Percentiles rank a stretch among this genome's conserved stretches.
Conservation (phyloP, 1,284 basidiomycete species). For the Pseudomicrostroma phylloplanum region DNA sequence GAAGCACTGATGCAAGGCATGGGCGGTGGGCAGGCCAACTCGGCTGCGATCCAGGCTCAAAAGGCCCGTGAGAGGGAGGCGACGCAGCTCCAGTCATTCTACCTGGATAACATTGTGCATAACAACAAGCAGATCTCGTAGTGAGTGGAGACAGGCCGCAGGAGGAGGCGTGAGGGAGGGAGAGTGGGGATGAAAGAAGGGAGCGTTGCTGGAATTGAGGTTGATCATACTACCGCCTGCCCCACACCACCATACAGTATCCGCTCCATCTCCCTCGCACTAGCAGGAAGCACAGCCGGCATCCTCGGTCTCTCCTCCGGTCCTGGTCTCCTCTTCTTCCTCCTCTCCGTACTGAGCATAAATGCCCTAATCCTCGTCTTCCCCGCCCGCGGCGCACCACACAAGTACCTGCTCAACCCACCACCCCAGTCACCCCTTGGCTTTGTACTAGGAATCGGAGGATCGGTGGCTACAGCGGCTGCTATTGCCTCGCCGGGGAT, state of each 20-base stretch:
- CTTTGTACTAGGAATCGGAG: neutral
- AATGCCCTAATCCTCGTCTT: slow-evolving; percentile 4
- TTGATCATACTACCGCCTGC: neutral
- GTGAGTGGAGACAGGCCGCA: slow-evolving; percentile 6
- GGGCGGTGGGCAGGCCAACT: neutral
- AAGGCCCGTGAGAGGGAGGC: slow-evolving; percentile 2
- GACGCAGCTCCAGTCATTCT: slow-evolving; percentile 12
- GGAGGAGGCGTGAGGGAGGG: neutral
- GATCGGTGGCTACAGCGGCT: neutral
- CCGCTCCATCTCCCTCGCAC: slow-evolving; percentile 1
- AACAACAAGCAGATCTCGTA: slow-evolving; percentile 1
- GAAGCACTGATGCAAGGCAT: neutral
- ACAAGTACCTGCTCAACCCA: slow-evolving; percentile 6
- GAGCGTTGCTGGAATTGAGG: neutral
- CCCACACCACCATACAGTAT: slow-evolving; percentile 1
- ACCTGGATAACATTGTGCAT: slow-evolving; percentile 8
- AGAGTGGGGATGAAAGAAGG: neutral
- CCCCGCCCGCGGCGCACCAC: neutral
- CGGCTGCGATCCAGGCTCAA: slow-evolving; percentile 6
- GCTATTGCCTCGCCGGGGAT: slow-evolving; percentile 6
- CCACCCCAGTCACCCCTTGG: slow-evolving; percentile 3
- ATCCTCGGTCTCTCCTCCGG: slow-evolving; percentile 1
- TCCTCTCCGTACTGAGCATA: neutral
- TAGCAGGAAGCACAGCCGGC: neutral
- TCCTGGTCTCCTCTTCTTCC: slow-evolving; percentile 1